Evolutionary conservation across 2,329 filamentous ascomycete genomes (phyloP).

Genomic region (Rhynchosporium secalis): DNA sequence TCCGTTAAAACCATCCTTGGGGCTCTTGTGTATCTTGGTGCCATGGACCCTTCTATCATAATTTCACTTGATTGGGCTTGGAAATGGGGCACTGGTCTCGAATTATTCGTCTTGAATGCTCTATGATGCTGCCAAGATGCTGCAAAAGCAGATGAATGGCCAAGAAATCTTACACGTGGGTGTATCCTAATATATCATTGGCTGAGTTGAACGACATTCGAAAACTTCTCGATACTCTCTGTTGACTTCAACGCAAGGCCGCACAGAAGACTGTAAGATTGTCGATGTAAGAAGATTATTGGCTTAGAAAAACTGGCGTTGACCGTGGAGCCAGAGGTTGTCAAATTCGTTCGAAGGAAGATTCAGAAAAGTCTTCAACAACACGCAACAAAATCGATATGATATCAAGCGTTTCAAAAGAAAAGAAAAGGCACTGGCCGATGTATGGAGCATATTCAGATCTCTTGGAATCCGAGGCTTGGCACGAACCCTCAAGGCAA

Average conservation of each 20-base stretch:
- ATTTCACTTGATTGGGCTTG: neutral
- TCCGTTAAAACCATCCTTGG: conserved; percentile 6
- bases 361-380: too few species aligned
- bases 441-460: too few species aligned
- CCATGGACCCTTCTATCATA: neutral
- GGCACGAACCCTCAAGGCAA: too few species aligned
- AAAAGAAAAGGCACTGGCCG: too few species aligned
- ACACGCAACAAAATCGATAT: too few species aligned
- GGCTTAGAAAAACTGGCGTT: too few species aligned
- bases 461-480: too few species aligned
- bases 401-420: too few species aligned
- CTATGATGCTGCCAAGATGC: neutral
- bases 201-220: conserved; percentile 10
- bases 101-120: neutral
- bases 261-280: neutral
- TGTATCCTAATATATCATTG: neutral
- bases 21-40: conserved; percentile 4
- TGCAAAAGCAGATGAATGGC: neutral
- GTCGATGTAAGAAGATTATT: neutral
- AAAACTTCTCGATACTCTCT: neutral
- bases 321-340: too few species aligned
- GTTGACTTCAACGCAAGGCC: neutral
- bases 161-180: conserved; percentile 11
- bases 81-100: neutral
- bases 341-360: too few species aligned